phyloP scores from a whole-genome alignment of 768 basidiomycete species.

The Russula ochroleuca region DNA sequence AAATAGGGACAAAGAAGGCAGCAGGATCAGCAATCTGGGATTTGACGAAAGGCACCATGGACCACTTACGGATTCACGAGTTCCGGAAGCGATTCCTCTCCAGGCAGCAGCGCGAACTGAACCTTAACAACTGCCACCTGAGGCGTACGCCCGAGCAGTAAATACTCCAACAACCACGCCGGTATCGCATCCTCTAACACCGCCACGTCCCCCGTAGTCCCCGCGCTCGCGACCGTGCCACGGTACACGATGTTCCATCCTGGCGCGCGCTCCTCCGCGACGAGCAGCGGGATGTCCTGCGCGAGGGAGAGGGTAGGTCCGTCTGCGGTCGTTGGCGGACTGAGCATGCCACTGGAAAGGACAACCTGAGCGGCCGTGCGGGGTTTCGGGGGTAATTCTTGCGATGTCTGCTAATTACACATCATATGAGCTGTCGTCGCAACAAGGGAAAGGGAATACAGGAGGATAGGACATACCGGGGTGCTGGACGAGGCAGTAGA shows the following conservation, averaged over 20 bases:
- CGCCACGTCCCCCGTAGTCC: slow-evolving; percentile 41
- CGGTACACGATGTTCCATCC: slow-evolving; percentile 78
- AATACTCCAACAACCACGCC: slow-evolving; percentile 83
- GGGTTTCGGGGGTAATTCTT: slow-evolving; percentile 28
- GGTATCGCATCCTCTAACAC: slow-evolving; percentile 76
- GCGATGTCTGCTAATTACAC: slow-evolving; percentile 14
- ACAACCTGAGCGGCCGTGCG: slow-evolving; percentile 54
- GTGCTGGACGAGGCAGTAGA: not conserved
- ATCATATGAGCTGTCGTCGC: not conserved
- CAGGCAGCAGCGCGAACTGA: slow-evolving; percentile 84
- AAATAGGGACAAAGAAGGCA: not conserved
- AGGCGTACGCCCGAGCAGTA: slow-evolving; percentile 62
- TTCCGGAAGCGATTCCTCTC: slow-evolving; percentile 64
- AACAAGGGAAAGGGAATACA: not conserved
- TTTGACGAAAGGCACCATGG: not conserved
- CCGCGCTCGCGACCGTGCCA: slow-evolving; percentile 57
- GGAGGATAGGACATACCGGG: not conserved
- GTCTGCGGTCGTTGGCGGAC: slow-evolving; percentile 67
- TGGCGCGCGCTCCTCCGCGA: slow-evolving; percentile 75
- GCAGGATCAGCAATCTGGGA: not conserved
- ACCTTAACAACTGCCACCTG: slow-evolving; percentile 61
- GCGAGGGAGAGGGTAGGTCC: slow-evolving; percentile 63
- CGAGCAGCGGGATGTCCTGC: slow-evolving; percentile 57
- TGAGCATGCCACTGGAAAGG: slow-evolving; percentile 48
- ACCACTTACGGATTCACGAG: slow-evolving; percentile 75